Conservation (phyloP, 108 stramenopile species). For the Cyclotella choctawhatcheeana region DNA sequence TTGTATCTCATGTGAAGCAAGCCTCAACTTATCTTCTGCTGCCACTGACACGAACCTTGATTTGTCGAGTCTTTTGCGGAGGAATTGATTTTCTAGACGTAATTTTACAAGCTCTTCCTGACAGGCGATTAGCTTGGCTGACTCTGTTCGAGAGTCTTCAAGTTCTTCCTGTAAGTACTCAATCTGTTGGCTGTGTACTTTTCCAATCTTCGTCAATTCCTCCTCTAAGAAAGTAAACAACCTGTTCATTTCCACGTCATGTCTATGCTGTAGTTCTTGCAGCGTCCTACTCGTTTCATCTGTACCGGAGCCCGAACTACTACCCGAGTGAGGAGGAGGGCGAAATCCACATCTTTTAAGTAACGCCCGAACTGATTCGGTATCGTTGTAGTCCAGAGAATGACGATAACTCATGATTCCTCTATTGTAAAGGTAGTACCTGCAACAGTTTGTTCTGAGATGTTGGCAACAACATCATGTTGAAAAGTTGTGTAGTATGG, state of each 20-base stretch:
- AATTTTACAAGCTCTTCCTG: neutral
- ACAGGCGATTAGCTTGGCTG: neutral
- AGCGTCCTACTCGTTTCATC: neutral
- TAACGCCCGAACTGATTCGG: conserved; percentile 3
- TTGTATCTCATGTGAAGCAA: too few species aligned
- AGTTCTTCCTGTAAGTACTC: neutral
- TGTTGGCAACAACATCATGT: too few species aligned
- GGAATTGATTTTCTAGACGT: neutral
- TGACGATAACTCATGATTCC: neutral
- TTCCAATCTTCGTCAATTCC: conserved; percentile 4
- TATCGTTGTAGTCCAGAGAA: neutral
- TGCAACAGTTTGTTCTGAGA: neutral
- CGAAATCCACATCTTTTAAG: conserved; percentile 9
- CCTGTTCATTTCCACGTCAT: neutral
- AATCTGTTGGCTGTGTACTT: neutral
- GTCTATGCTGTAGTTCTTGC: conserved; percentile 4
- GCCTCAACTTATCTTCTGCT: conserved; percentile 10
- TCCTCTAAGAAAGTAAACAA: neutral
- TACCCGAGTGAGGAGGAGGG: neutral
- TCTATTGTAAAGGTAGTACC: neutral
- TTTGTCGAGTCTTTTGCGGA: neutral
- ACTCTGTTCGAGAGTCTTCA: neutral
- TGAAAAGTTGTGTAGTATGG: too few species aligned
- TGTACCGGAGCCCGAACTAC: neutral
- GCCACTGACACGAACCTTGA: neutral